Evolutionary conservation across 1,284 basidiomycete genomes (phyloP).

Genomic region (Boletus smithii): DNA sequence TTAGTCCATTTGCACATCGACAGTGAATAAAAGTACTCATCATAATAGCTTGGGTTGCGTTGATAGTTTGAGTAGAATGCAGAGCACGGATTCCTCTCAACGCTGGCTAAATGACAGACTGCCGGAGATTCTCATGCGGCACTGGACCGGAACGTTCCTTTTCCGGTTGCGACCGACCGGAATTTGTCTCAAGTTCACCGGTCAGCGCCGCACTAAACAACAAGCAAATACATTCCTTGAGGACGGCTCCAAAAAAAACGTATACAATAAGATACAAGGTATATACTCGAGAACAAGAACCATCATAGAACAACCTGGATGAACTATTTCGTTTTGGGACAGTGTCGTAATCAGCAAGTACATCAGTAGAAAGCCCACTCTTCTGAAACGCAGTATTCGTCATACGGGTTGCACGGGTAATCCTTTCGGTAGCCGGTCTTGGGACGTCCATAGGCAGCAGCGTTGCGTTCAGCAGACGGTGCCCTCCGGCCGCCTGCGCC

Average conservation of each 20-base stretch:
- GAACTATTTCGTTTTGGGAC: slow-evolving; percentile 2
- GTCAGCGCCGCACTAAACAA: not conserved
- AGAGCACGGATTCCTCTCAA: slow-evolving; percentile 1
- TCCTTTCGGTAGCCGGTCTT: slow-evolving; percentile 38
- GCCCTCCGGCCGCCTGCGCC: slow-evolving; percentile 31
- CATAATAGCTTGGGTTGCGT: slow-evolving; percentile 31
- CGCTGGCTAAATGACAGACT: slow-evolving; percentile 17
- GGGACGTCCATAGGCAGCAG: slow-evolving; percentile 31
- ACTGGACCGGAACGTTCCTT: slow-evolving; percentile 19
- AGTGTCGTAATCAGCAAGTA: not conserved
- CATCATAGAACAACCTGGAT: slow-evolving; percentile 12
- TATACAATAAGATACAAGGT: slow-evolving; percentile 22
- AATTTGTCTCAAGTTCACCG: not conserved
- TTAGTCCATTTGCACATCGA: slow-evolving; percentile 17
- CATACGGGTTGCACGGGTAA: slow-evolving; percentile 56
- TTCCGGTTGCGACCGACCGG: slow-evolving; percentile 16
- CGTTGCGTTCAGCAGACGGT: slow-evolving; percentile 29
- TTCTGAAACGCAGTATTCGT: slow-evolving; percentile 65
- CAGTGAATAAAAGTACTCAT: slow-evolving; percentile 33
- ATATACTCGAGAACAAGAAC: slow-evolving; percentile 15
- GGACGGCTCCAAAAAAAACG: slow-evolving; percentile 3
- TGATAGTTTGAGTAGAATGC: slow-evolving; percentile 11
- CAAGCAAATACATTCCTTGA: slow-evolving; percentile 9
- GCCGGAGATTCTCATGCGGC: slow-evolving; percentile 8
- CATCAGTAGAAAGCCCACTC: slow-evolving; percentile 63